Percentiles rank a stretch among this genome's conserved stretches.
phyloP scores from a whole-genome alignment of 2,329 filamentous ascomycete species.

The Myriosclerotinia scirpicola region DNA sequence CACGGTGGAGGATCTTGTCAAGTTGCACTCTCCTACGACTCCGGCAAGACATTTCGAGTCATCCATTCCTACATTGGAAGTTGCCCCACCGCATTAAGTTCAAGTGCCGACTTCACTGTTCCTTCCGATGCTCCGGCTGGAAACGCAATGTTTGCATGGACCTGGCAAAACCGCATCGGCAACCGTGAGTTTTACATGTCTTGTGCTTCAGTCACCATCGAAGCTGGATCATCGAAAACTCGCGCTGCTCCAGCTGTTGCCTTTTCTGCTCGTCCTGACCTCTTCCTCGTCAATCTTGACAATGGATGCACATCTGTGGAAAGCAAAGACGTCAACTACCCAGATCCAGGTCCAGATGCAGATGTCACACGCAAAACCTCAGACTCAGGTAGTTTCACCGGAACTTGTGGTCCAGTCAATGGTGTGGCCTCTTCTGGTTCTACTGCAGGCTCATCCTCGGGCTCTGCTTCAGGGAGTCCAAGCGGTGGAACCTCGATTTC shows the following conservation, averaged over 20 bases:
- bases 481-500: neutral
- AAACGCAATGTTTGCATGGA: slow-evolving; percentile 45
- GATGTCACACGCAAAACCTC: slow-evolving; percentile 26
- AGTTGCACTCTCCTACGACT: slow-evolving; percentile 58
- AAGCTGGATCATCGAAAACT: slow-evolving; percentile 18
- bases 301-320: slow-evolving; percentile 53
- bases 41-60: slow-evolving; percentile 56
- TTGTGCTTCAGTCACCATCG: slow-evolving; percentile 58
- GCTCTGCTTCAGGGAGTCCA: neutral
- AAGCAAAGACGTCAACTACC: slow-evolving; percentile 52
- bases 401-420: slow-evolving; percentile 35
- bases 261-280: slow-evolving; percentile 52
- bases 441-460: slow-evolving; percentile 11
- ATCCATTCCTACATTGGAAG: slow-evolving; percentile 50
- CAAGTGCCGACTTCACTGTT: slow-evolving; percentile 15
- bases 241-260: slow-evolving; percentile 30
- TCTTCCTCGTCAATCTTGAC: slow-evolving; percentile 59
- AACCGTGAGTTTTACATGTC: slow-evolving; percentile 70
- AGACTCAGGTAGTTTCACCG: slow-evolving; percentile 27
- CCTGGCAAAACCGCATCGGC: slow-evolving; percentile 58
- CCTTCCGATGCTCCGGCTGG: slow-evolving; percentile 26
- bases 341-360: slow-evolving; percentile 52
- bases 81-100: slow-evolving; percentile 6
- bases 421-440: slow-evolving; percentile 28
- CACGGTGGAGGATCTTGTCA: slow-evolving; percentile 62